These are phyloP conservation scores for Fusarium illudens DNA, from an alignment of 2,329 filamentous ascomycete genomes.

Conservation along the genomic window DNA sequence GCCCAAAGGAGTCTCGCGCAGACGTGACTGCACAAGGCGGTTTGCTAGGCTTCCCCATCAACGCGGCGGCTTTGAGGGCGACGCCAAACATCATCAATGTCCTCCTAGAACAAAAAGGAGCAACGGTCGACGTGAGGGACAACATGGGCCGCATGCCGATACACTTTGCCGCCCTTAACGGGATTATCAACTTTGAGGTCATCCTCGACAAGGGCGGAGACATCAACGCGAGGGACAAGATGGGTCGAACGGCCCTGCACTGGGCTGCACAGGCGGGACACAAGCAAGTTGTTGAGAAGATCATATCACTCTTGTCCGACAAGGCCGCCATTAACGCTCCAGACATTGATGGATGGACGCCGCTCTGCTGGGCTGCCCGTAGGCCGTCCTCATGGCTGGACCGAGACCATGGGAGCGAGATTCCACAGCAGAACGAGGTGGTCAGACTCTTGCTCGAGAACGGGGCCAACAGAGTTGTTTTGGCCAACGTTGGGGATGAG, in stretches of 20 bases:
- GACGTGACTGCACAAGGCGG: not conserved
- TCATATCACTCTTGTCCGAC: not conserved
- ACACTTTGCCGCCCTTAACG: not conserved
- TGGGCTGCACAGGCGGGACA: conserved; percentile 1
- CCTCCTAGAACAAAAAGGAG: not conserved
- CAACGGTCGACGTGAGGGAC: not conserved
- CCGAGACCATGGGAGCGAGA: not conserved
- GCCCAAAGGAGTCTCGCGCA: not conserved
- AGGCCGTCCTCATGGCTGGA: not conserved
- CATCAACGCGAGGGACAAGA: not conserved
- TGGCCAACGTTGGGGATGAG: not conserved
- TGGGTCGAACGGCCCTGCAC: not conserved
- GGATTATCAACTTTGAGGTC: not conserved
- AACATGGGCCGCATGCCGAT: conserved; percentile 8
- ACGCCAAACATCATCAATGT: not conserved
- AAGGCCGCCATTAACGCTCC: not conserved
- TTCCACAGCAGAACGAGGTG: not conserved
- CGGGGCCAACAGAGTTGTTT: not conserved
- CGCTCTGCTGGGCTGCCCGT: conserved; percentile 13
- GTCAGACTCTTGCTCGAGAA: not conserved
- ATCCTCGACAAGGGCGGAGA: not conserved
- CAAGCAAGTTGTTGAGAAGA: not conserved
- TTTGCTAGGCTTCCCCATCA: not conserved
- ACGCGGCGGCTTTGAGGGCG: not conserved
- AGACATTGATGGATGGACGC: conserved; percentile 19